These are phyloP conservation scores for Warburgia ugandensis DNA, from an alignment of 164 flowering plant species.

Conservation along the genomic window DNA sequence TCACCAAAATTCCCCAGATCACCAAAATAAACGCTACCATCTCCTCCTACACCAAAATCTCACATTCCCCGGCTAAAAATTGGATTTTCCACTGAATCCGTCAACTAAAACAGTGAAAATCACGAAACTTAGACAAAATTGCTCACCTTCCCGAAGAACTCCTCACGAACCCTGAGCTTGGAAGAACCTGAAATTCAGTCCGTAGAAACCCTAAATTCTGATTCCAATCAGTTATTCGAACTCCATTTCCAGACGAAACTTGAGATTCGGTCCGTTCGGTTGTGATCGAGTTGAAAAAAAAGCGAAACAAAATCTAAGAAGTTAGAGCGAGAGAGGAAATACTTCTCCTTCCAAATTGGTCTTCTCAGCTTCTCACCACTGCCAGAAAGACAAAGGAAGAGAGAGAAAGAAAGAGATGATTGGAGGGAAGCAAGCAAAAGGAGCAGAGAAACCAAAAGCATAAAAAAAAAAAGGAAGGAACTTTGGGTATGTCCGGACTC, in stretches of 20 bases:
- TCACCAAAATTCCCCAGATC: too few relatives aligned
- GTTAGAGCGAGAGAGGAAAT: too few relatives aligned
- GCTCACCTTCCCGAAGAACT: conserved; percentile 3
- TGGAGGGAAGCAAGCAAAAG: conserved; percentile 25
- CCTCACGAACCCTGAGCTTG: not conserved
- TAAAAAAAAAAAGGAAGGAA: not conserved
- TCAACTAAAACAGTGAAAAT: not conserved
- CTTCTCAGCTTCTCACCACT: not conserved
- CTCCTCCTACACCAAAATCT: not conserved
- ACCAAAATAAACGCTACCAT: too few relatives aligned
- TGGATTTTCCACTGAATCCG: not conserved
- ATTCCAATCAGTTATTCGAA: not conserved
- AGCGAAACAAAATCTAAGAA: too few relatives aligned
- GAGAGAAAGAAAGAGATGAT: too few relatives aligned
- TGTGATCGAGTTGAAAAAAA: too few relatives aligned
- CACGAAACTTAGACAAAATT: not conserved
- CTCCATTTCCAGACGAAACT: conserved; percentile 3
- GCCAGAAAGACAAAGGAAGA: not conserved
- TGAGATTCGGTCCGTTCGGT: too few relatives aligned
- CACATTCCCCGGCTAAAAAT: not conserved
- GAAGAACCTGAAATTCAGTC: conserved; percentile 3
- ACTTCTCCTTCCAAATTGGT: too few relatives aligned
- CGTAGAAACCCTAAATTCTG: not conserved
- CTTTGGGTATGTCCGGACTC: conserved; percentile 17
- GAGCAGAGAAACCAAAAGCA: conserved; percentile 16